phyloP scores from a whole-genome alignment of 2,329 filamentous ascomycete genomes.

The Cercospora berteroae region DNA sequence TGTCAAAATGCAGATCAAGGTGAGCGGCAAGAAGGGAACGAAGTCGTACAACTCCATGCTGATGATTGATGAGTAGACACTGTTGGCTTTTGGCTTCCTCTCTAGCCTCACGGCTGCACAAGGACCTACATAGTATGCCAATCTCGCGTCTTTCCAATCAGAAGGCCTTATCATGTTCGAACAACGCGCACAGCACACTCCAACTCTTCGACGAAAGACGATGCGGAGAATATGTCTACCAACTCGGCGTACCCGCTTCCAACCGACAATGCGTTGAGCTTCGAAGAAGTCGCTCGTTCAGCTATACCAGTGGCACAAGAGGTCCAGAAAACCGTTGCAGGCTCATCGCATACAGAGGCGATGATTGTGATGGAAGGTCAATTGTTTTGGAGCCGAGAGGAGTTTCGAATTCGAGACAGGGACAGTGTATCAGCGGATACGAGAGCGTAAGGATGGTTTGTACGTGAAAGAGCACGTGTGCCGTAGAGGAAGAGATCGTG shows the following conservation, averaged over 20 bases:
- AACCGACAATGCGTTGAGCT: not conserved
- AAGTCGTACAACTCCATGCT: not conserved
- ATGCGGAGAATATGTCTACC: not conserved
- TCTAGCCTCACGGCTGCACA: not conserved
- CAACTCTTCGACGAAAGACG: not conserved
- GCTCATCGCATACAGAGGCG: not conserved
- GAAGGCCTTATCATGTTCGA: too few species aligned
- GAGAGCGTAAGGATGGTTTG: not conserved
- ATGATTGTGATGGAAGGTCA: not conserved
- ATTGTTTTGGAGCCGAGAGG: not conserved
- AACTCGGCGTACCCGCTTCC: not conserved
- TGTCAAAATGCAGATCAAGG: not conserved
- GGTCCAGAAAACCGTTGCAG: not conserved
- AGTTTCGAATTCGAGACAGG: not conserved
- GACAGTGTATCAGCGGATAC: not conserved
- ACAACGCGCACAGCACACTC: not conserved
- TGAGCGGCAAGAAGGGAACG: not conserved
- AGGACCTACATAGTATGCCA: not conserved
- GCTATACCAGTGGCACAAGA: not conserved
- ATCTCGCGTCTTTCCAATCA: accelerated
- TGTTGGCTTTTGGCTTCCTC: not conserved
- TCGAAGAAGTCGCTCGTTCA: not conserved
- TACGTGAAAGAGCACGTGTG: not conserved
- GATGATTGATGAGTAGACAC: not conserved
- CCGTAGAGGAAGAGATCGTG: not conserved